Evolutionary conservation across 2,329 filamentous ascomycete genomes (phyloP), one percentile per base, ranked within the genome.

Genomic region (Aspergillus novoparasiticus): DNA sequence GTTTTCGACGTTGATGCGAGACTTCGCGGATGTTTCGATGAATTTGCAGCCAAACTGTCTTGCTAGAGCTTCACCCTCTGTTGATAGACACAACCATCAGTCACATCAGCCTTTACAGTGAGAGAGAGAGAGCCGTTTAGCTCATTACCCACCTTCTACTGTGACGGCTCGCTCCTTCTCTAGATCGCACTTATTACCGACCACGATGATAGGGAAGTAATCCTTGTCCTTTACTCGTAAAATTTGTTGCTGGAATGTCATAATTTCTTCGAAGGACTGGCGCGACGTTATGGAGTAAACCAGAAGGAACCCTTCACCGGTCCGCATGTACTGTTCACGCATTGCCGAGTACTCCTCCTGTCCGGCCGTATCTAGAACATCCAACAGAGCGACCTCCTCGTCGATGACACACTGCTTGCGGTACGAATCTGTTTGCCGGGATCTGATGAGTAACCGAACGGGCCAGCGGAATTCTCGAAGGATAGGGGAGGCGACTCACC

Each of bases 241-340:
- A 78, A 99, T 99, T 82, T 99, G 95, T 85, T 98, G 94, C 82
- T 98, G 94, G 83, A 98, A 98, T 56, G 93, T 97, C 82, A 93
- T 91, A 80, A 99, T 98, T 84, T 99, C 95, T 79, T 99, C 94
- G 76, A 97, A 98, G 75, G 92, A 96, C 82, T 97, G 94, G 76
- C 94, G 89, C 76, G 94, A 97, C 61, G 92, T 97, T 84, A 99
- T 99, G 71, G 94, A 97, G 86, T 98, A 98, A 75, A 98, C 93
- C 59, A 99, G 89, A 76, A 99, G 84, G 82, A 99, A 99, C 59
- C 95, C 95, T 82, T 99, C 95, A 78, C 95, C 95, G 28, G 94
- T 98, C 75, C 95, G 90, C 94, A 99, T 99, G 86, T 98, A 99
- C 83, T 98, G 95, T 84, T 99, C 95, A 77, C 95, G 88, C 95